A percentile compares a stretch with the other conserved stretches of the same genome.
Conservation (phyloP, 805 yeast species). For the Ogataea siamensis region DNA sequence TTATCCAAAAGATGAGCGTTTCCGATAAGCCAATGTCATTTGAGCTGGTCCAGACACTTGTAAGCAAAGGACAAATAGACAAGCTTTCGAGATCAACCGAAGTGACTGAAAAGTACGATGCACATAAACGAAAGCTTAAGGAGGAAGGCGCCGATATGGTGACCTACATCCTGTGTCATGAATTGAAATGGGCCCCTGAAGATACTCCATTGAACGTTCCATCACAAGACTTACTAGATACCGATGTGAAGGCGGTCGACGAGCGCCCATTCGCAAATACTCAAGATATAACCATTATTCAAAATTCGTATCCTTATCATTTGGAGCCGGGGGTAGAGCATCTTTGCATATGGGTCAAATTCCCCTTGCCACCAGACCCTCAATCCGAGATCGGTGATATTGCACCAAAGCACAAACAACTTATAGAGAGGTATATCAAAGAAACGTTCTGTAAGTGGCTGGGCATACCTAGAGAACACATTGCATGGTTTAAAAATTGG, state of each 20-base stretch:
- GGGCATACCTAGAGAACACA: constrained; percentile 38
- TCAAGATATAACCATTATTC: constrained; percentile 44
- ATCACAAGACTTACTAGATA: constrained; percentile 12
- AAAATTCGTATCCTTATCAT: constrained; percentile 68
- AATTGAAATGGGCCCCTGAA: constrained; percentile 49
- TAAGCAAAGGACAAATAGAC: constrained; percentile 43
- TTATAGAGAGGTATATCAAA: constrained; percentile 45
- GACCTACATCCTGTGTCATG: constrained; percentile 45
- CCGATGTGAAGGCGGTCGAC: constrained; percentile 31
- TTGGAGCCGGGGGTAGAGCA: constrained; percentile 52
- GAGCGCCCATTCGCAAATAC: constrained; percentile 41
- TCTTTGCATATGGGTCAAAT: constrained; percentile 66
- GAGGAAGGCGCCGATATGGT: constrained; percentile 40
- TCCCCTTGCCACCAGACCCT: constrained; percentile 51
- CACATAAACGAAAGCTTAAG: constrained; percentile 43
- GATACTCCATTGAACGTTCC: constrained; percentile 19
- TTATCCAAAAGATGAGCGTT: constrained; percentile 13
- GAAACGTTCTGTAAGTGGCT: constrained; percentile 48
- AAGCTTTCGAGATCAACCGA: constrained; percentile 47
- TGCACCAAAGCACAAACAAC: constrained; percentile 37
- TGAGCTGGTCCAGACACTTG: constrained; percentile 40
- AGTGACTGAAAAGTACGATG: constrained; percentile 43
- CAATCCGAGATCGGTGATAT: constrained; percentile 51
- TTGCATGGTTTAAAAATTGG: constrained; percentile 74
- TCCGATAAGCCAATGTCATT: constrained; percentile 43